phyloP scores from a whole-genome alignment of 2,329 filamentous ascomycete species.

The Colletotrichum liaoningense region DNA sequence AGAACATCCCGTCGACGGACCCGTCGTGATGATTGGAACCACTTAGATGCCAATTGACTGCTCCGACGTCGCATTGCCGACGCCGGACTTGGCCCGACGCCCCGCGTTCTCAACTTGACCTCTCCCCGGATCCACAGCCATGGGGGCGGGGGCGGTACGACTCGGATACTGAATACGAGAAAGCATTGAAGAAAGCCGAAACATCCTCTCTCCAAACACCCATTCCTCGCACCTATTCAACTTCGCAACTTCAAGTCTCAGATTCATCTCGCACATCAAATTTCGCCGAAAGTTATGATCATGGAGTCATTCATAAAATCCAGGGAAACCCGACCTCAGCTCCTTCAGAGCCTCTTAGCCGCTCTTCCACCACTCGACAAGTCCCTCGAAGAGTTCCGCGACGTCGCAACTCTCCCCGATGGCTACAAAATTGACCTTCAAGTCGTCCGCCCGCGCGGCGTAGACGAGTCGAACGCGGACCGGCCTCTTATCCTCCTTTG shows the following conservation, averaged over 20 bases:
- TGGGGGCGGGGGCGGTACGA: background rate
- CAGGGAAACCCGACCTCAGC: conserved; percentile 7
- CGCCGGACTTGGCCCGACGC: background rate
- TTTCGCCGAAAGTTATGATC: background rate
- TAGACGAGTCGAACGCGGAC: background rate
- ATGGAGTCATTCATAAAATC: conserved; percentile 20
- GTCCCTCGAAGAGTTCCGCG: conserved; percentile 25
- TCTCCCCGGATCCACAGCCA: background rate
- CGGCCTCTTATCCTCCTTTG: conserved; percentile 13
- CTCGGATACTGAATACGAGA: background rate
- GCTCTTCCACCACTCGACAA: conserved; percentile 19
- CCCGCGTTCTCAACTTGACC: background rate
- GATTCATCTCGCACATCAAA: background rate
- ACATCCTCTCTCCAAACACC: background rate
- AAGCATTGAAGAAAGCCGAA: background rate
- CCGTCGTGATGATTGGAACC: background rate
- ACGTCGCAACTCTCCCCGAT: conserved; percentile 19
- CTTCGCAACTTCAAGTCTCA: background rate
- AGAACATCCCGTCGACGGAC: background rate
- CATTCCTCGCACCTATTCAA: background rate
- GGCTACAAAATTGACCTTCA: conserved; percentile 26
- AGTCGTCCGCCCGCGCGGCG: conserved; percentile 15
- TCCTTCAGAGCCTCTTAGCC: conserved; percentile 18
- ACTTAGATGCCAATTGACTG: background rate
- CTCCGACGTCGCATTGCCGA: conserved; percentile 6